Conservation (phyloP, 2,329 filamentous ascomycete genomes). For the Aureobasidium sp. region DNA sequence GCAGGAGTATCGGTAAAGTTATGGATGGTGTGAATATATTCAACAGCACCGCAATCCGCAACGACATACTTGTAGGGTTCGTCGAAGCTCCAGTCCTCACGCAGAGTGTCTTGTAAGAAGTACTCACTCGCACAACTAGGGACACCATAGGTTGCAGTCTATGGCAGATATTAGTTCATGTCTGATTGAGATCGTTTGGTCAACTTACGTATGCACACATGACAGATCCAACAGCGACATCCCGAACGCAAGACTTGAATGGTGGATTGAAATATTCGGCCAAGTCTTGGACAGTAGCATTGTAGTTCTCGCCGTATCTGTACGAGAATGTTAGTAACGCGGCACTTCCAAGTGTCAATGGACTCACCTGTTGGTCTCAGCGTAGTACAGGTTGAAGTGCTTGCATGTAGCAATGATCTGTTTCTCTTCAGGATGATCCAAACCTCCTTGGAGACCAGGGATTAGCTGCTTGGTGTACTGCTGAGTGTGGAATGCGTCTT, state of each 20-base stretch:
- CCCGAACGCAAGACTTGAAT: slow-evolving; percentile 45
- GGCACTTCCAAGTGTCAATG: not conserved
- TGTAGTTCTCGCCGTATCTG: slow-evolving; percentile 14
- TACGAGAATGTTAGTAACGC: not conserved
- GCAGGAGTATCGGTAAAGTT: slow-evolving; percentile 34
- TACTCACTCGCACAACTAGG: slow-evolving; percentile 56
- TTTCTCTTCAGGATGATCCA: slow-evolving; percentile 25
- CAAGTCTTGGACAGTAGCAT: slow-evolving; percentile 44
- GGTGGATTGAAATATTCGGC: slow-evolving; percentile 59
- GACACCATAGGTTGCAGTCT: slow-evolving; percentile 55
- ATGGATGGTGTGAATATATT: slow-evolving; percentile 47
- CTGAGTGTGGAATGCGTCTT: slow-evolving; percentile 25
- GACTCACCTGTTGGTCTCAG: not conserved
- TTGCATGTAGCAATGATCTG: slow-evolving; percentile 40
- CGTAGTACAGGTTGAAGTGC: slow-evolving; percentile 26
- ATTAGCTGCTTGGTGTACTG: slow-evolving; percentile 28
- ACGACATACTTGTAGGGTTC: slow-evolving; percentile 54
- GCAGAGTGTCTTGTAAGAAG: slow-evolving; percentile 52
- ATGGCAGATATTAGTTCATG: not conserved
- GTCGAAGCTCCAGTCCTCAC: slow-evolving; percentile 57
- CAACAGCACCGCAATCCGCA: slow-evolving; percentile 55
- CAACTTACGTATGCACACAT: slow-evolving; percentile 44
- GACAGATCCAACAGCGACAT: slow-evolving; percentile 39
- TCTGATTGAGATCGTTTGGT: not conserved
- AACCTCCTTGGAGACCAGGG: slow-evolving; percentile 26